A percentile compares a stretch with the other conserved stretches of the same genome.
Conservation (phyloP, 2,329 filamentous ascomycete species). For the Botrytis aclada region DNA sequence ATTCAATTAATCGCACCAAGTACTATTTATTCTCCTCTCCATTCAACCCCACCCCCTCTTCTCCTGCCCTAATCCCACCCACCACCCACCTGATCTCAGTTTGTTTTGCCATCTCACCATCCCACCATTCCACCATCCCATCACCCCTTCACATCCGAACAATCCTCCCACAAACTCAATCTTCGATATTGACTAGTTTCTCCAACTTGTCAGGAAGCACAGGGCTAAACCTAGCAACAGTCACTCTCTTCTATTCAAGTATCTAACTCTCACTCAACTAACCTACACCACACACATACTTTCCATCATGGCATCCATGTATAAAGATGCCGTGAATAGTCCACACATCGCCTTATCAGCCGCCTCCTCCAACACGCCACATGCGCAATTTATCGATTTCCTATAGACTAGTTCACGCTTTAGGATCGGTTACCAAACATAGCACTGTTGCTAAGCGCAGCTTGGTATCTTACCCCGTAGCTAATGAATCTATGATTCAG, state of each 20-base stretch:
- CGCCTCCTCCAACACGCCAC: not conserved
- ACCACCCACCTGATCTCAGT: not conserved
- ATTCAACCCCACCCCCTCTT: constrained; percentile 32
- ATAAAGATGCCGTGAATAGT: too few species aligned
- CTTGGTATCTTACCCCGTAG: not conserved
- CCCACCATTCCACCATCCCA: constrained; percentile 28
- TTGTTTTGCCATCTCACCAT: constrained; percentile 27
- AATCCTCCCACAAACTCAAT: not conserved
- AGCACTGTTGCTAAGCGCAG: not conserved
- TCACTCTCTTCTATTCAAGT: not conserved
- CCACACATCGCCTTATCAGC: not conserved
- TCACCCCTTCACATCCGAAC: constrained; percentile 22
- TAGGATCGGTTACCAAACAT: not conserved
- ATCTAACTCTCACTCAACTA: not conserved
- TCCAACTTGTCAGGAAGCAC: not conserved
- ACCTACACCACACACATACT: not conserved
- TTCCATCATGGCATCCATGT: not conserved
- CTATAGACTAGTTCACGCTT: not conserved
- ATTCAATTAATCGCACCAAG: constrained; percentile 64
- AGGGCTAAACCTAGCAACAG: not conserved
- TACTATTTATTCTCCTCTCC: constrained; percentile 49
- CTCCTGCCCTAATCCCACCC: not conserved
- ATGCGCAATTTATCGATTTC: constrained; percentile 1
- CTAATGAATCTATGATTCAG: not conserved
- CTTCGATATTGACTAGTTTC: not conserved